Evolutionary conservation across 192 early-diverging fungal species (phyloP).

Genomic region (Spinellus fusiger): DNA sequence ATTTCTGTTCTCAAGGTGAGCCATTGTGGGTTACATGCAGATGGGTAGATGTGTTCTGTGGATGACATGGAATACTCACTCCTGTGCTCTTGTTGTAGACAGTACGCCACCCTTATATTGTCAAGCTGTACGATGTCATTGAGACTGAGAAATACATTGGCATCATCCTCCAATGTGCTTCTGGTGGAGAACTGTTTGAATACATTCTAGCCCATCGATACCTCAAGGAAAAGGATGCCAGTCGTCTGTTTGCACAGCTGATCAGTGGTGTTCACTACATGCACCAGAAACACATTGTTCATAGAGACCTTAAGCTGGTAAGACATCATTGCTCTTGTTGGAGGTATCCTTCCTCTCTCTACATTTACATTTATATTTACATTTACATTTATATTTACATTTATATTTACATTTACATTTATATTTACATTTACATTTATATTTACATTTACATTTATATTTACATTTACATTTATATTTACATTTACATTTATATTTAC

Average conservation of each 20-base stretch:
- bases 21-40: neutral
- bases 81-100: conserved; percentile 43
- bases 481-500: neutral
- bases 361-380: too few relatives aligned
- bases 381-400: too few relatives aligned
- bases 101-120: conserved; percentile 86
- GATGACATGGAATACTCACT: neutral
- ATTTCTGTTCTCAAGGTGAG: conserved; percentile 88
- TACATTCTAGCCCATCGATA: conserved; percentile 93
- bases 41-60: neutral
- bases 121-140: conserved; percentile 90
- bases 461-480: conserved; percentile 1
- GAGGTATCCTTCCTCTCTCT: too few relatives aligned
- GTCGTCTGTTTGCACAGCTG: conserved; percentile 89
- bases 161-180: conserved; percentile 95
- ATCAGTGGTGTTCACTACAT: conserved; percentile 90
- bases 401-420: too few relatives aligned
- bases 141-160: conserved; percentile 96
- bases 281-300: conserved; percentile 90
- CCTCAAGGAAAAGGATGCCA: conserved; percentile 87
- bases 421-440: neutral
- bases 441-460: neutral
- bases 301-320: conserved; percentile 94
- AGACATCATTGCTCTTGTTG: too few relatives aligned
- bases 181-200: conserved; percentile 96